Evolutionary conservation across 352 stramenopile species (phyloP), one percentile per base, ranked within the genome.

Genomic region (Thalassiosira mediterranea): DNA sequence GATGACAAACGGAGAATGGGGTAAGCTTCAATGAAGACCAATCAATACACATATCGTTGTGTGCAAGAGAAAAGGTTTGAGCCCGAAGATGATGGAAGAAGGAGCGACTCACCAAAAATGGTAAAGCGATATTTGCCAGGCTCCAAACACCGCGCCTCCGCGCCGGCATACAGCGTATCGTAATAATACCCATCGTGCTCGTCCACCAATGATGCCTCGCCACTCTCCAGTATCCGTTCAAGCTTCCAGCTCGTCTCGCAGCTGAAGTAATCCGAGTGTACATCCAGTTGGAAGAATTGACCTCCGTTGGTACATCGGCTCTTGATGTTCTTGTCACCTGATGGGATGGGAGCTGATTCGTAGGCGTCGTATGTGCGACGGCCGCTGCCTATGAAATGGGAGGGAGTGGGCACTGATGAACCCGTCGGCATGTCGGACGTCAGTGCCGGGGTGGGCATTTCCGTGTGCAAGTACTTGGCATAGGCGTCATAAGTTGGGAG

Each of bases 41-140:
- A n/a, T n/a, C n/a, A n/a, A n/a, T n/a, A n/a, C n/a, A n/a, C n/a
- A n/a, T n/a, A n/a, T n/a, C n/a, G n/a, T n/a, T n/a, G n/a, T n/a
- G n/a, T n/a, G n/a, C n/a, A n/a, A n/a, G n/a, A n/a, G n/a, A n/a
- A n/a, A n/a, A n/a, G n/a, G n/a, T n/a, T n/a, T n/a, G n/a, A n/a
- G n/a, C n/a, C n/a, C n/a, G n/a, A n/a, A n/a, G n/a, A n/a, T n/a
- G n/a, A n/a, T n/a, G n/a, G n/a, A n/a, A n/a, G n/a, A n/a, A n/a
- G n/a, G n/a, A n/a, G n/a, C n/a, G n/a, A 13, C 34, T 42, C 13
- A 42, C 34, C 34, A 13, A 13, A 62, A 15, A 49, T 49, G 4
- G 37, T 44, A 26, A 62, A 62, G 13, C 11, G 17, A 28, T 62
- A 62, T 28, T 7, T 21, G 5, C 53, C 53, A 17, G 28, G 53